Evolutionary conservation across 169 alveolate species (phyloP).

Genomic region (Plasmodium knowlesi): DNA sequence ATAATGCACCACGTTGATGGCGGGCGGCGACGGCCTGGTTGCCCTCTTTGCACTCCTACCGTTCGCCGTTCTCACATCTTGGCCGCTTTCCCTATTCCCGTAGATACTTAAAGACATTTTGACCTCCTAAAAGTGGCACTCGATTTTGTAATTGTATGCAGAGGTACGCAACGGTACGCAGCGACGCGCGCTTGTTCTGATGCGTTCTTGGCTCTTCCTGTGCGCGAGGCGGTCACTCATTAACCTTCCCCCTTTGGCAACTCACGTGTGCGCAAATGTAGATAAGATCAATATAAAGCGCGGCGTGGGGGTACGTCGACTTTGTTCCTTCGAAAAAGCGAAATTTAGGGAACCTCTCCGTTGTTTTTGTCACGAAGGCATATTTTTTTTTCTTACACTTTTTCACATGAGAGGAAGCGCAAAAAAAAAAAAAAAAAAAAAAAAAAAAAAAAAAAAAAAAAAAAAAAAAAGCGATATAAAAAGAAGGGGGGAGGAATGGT

Average conservation of each 20-base stretch:
- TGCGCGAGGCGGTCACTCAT: background rate
- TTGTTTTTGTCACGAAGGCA: background rate
- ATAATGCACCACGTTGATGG: background rate
- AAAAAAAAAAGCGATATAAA: background rate
- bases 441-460: background rate
- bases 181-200: background rate
- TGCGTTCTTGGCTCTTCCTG: background rate
- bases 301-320: background rate
- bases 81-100: slow-evolving; percentile 85
- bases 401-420: background rate
- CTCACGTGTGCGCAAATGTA: background rate
- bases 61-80: slow-evolving; percentile 85
- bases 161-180: background rate
- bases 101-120: slow-evolving; percentile 83
- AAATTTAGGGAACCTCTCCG: background rate
- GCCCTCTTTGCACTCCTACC: slow-evolving; percentile 46
- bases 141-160: background rate
- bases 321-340: background rate
- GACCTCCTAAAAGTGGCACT: background rate
- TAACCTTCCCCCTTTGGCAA: background rate
- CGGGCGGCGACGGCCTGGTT: background rate
- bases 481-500: background rate
- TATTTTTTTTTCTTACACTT: background rate
- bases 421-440: background rate
- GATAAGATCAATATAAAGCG: background rate